phyloP scores from a whole-genome alignment of 306 rosid genomes.

The Lablab purpureus region DNA sequence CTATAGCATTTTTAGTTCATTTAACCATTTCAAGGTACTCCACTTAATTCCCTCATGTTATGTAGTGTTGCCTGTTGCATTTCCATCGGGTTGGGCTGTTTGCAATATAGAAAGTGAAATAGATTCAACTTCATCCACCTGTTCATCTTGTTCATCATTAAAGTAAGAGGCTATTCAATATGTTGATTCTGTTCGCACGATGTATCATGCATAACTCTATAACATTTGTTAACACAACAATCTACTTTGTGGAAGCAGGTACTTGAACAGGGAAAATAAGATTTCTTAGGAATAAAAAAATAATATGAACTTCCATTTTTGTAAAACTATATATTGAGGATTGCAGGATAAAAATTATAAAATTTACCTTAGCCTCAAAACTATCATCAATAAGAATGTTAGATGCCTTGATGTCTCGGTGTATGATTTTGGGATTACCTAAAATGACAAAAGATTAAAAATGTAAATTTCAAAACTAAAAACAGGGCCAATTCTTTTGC shows the following conservation, averaged over 20 bases:
- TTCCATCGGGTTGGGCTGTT: neutral
- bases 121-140: neutral
- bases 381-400: slow-evolving; percentile 67
- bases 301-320: slow-evolving; percentile 11
- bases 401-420: slow-evolving; percentile 77
- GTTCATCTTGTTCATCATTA: slow-evolving; percentile 20
- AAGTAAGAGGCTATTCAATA: neutral
- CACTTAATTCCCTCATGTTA: neutral
- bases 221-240: neutral
- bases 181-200: slow-evolving; percentile 4
- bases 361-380: slow-evolving; percentile 67
- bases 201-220: neutral
- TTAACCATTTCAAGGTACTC: slow-evolving; percentile 12
- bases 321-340: neutral
- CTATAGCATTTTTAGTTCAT: neutral
- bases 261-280: slow-evolving; percentile 12
- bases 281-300: slow-evolving; percentile 6
- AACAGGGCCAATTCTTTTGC: neutral
- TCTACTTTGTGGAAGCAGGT: neutral
- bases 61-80: neutral
- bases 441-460: slow-evolving; percentile 27
- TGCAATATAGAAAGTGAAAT: neutral
- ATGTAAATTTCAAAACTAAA: slow-evolving; percentile 21
- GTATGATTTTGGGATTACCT: slow-evolving; percentile 71
- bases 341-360: slow-evolving; percentile 4